phyloP scores from a whole-genome alignment of 2,329 filamentous ascomycete genomes.

The Trichoderma hamatum region DNA sequence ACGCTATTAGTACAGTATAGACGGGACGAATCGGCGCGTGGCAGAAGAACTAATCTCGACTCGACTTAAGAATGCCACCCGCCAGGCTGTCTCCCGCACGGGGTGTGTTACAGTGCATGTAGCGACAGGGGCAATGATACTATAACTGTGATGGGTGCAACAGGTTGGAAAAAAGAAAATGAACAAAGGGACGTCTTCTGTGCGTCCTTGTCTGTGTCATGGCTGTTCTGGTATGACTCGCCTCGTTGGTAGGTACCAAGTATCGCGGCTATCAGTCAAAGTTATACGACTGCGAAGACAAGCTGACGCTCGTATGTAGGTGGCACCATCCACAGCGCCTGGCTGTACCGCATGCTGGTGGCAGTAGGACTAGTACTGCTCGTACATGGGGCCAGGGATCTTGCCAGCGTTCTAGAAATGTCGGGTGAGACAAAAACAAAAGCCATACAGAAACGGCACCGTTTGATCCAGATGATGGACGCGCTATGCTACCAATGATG shows the following conservation, averaged over 20 bases:
- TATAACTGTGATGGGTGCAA: neutral
- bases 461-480: constrained; percentile 5
- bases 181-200: neutral
- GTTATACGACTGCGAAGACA: neutral
- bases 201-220: neutral
- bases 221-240: neutral
- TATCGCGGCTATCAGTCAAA: neutral
- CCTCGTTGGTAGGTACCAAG: neutral
- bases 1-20: neutral
- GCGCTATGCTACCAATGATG: neutral
- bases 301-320: neutral
- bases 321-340: neutral
- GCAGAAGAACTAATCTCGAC: neutral
- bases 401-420: constrained; percentile 12
- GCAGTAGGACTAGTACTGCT: neutral
- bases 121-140: constrained; percentile 4
- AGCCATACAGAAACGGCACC: neutral
- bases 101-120: constrained; percentile 23
- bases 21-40: neutral
- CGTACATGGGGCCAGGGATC: neutral
- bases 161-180: neutral
- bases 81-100: neutral
- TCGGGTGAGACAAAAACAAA: constrained; percentile 1
- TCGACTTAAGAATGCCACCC: neutral
- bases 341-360: neutral